A percentile compares a stretch with the other conserved stretches of the same genome.
phyloP scores from a whole-genome alignment of 2,329 filamentous ascomycete species.

The Colletotrichum melonis region DNA sequence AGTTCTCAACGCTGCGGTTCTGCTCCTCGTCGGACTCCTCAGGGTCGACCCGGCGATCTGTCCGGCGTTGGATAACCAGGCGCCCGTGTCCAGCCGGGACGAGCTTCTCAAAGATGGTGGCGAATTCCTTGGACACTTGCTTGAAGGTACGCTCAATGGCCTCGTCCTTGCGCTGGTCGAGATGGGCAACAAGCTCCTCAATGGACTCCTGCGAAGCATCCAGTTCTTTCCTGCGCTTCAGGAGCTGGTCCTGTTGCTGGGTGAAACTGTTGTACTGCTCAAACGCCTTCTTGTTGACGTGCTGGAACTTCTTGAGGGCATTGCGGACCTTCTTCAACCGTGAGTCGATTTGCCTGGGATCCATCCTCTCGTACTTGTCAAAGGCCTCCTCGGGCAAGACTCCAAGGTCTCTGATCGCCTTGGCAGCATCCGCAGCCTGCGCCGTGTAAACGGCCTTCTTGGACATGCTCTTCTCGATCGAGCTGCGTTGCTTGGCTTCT shows the following conservation, averaged over 20 bases:
- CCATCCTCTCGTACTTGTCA: conserved; percentile 87
- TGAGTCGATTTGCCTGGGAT: conserved; percentile 74
- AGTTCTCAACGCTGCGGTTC: conserved; percentile 86
- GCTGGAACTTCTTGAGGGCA: conserved; percentile 93
- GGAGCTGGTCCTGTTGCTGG: conserved; percentile 87
- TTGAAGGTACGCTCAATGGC: conserved; percentile 99
- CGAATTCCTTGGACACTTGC: conserved; percentile 94
- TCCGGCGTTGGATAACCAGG: conserved; percentile 91
- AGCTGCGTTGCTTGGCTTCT: conserved; percentile 88
- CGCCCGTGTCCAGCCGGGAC: conserved; percentile 93
- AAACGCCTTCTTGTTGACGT: conserved; percentile 99
- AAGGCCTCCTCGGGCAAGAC: conserved; percentile 95
- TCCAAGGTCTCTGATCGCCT: conserved; percentile 92
- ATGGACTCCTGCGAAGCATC: conserved; percentile 89
- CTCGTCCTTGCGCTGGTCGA: conserved; percentile 96
- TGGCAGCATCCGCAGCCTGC: conserved; percentile 82
- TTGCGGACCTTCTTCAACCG: conserved; percentile 92
- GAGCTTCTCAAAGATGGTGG: conserved; percentile 91
- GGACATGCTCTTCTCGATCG: conserved; percentile 91
- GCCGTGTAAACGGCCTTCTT: conserved; percentile 84
- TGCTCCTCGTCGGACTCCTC: conserved; percentile 78
- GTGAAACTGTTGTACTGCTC: conserved; percentile 99
- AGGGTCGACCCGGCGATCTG: conserved; percentile 71
- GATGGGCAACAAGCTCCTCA: conserved; percentile 88
- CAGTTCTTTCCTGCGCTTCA: conserved; percentile 86